phyloP scores from a whole-genome alignment of 2,329 filamentous ascomycete genomes.

The Cordyceps javanica region DNA sequence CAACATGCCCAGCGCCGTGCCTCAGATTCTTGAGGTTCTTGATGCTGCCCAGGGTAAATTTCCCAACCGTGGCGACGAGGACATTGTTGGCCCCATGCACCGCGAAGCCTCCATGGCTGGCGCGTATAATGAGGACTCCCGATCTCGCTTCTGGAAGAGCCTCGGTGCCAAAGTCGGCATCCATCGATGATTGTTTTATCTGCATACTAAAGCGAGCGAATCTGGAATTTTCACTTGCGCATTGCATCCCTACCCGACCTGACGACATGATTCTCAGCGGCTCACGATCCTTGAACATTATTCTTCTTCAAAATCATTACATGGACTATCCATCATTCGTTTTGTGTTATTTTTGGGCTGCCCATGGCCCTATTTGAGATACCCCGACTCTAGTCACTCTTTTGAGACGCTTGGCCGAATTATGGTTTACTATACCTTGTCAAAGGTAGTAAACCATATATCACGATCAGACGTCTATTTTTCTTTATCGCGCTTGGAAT shows the following conservation, averaged over 20 bases:
- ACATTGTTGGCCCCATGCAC: slow-evolving; percentile 91
- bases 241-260: slow-evolving; percentile 5
- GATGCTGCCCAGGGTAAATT: slow-evolving; percentile 73
- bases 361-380: slow-evolving; percentile 16
- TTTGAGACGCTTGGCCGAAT: slow-evolving; percentile 13
- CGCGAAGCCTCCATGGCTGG: slow-evolving; percentile 49
- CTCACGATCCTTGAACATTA: slow-evolving; percentile 12
- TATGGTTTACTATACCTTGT: slow-evolving; percentile 11
- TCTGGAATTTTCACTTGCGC: not conserved
- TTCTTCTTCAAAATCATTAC: slow-evolving; percentile 8
- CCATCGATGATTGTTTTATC: slow-evolving; percentile 12
- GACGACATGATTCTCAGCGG: slow-evolving; percentile 12
- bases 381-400: slow-evolving; percentile 23
- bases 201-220: not conserved
- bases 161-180: slow-evolving; percentile 40
- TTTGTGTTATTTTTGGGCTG: slow-evolving; percentile 11
- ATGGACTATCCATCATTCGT: slow-evolving; percentile 23
- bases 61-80: slow-evolving; percentile 78
- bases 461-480: not conserved
- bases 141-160: slow-evolving; percentile 42
- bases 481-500: not conserved
- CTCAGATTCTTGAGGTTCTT: slow-evolving; percentile 59
- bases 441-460: slow-evolving; percentile 6
- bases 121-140: slow-evolving; percentile 38
- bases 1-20: slow-evolving; percentile 57